These are phyloP conservation scores for Coleophoma eucalyptorum DNA, from an alignment of 2,329 filamentous ascomycete genomes.

Conservation along the genomic window DNA sequence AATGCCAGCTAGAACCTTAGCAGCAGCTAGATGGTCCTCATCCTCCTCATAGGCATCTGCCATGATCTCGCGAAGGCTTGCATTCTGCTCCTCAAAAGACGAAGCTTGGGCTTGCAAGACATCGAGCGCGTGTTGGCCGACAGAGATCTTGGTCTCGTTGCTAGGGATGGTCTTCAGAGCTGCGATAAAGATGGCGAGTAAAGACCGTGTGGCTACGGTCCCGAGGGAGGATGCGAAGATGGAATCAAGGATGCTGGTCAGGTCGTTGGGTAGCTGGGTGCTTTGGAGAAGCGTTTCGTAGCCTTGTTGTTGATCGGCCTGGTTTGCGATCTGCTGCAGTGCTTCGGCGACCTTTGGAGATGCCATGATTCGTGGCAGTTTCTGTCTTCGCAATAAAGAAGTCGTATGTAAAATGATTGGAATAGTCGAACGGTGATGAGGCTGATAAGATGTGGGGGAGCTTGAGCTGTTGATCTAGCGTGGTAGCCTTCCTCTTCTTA, in stretches of 20 bases:
- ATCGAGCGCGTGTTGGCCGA: slow-evolving; percentile 69
- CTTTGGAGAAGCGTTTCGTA: slow-evolving; percentile 43
- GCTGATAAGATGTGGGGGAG: slow-evolving; percentile 1
- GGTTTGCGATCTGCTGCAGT: slow-evolving; percentile 36
- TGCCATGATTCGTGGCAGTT: slow-evolving; percentile 17
- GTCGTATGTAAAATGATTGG: neutral
- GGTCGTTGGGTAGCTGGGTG: slow-evolving; percentile 26
- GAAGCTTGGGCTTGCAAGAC: slow-evolving; percentile 59
- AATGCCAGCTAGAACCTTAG: slow-evolving; percentile 75
- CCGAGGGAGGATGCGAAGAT: slow-evolving; percentile 26
- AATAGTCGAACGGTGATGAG: neutral
- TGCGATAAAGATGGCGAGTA: slow-evolving; percentile 50
- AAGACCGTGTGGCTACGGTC: slow-evolving; percentile 26
- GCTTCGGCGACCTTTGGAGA: slow-evolving; percentile 37
- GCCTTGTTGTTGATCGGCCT: slow-evolving; percentile 37
- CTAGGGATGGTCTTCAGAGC: slow-evolving; percentile 58
- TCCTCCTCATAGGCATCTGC: slow-evolving; percentile 79
- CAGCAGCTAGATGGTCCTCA: slow-evolving; percentile 77
- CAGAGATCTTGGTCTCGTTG: slow-evolving; percentile 67
- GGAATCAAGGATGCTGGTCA: slow-evolving; percentile 25
- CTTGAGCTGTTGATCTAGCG: neutral
- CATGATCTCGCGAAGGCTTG: slow-evolving; percentile 72
- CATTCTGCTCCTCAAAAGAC: slow-evolving; percentile 82
- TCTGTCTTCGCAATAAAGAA: neutral
- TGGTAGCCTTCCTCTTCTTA: neutral